Conservation (phyloP, 148 eudicot species). For the Selenicereus undatus region DNA sequence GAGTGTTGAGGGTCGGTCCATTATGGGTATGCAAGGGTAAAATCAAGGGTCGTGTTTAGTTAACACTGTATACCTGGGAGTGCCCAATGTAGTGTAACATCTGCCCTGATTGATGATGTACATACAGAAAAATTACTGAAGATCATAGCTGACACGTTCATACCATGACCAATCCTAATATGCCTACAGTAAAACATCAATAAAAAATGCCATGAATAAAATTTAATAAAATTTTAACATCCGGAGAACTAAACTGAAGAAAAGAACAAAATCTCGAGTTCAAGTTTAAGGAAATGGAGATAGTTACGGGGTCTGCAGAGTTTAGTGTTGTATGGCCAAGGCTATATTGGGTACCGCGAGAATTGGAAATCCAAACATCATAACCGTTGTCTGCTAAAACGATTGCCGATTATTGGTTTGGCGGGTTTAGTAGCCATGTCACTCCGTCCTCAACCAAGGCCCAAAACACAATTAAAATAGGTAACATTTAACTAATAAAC, state of each 20-base stretch:
- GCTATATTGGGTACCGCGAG: conserved; percentile 61
- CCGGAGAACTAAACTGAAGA: not conserved
- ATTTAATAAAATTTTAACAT: not conserved
- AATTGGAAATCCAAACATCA: conserved; percentile 66
- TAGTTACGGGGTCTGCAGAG: conserved; percentile 40
- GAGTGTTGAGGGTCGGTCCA: not conserved
- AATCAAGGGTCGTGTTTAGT: not conserved
- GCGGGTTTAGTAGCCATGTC: conserved; percentile 57
- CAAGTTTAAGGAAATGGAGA: not conserved
- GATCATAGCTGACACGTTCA: conserved; percentile 54
- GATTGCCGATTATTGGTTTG: conserved; percentile 45
- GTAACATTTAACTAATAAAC: too few species aligned
- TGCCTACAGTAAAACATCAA: conserved; percentile 30
- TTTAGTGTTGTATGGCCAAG: conserved; percentile 47
- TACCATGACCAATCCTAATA: conserved; percentile 84
- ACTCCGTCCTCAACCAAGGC: conserved; percentile 46
- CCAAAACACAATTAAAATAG: not conserved
- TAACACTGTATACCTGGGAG: conserved; percentile 43
- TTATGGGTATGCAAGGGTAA: not conserved
- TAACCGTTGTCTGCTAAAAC: conserved; percentile 66
- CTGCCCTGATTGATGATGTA: conserved; percentile 47
- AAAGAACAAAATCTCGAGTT: not conserved
- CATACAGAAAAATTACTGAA: conserved; percentile 40
- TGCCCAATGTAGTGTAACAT: conserved; percentile 64
- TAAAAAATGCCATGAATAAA: not conserved